Evolutionary conservation across 331 rosid genomes (phyloP).

Genomic region (Pyrus hybrid): DNA sequence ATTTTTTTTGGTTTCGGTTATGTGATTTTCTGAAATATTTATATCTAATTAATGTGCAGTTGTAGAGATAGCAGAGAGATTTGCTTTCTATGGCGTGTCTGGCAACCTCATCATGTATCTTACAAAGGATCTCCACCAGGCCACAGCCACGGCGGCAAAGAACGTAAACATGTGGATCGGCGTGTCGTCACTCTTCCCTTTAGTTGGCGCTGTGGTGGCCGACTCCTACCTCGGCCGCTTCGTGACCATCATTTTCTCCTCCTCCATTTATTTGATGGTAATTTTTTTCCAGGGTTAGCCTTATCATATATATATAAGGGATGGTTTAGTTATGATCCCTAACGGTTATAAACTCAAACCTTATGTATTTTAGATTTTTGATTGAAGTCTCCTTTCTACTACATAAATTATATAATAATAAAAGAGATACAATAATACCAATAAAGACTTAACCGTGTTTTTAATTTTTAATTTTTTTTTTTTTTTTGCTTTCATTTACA

Average conservation of each 20-base stretch:
- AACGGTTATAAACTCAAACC: no score
- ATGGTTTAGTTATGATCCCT: no score
- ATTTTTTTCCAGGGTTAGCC: neutral
- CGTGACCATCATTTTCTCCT: conserved; percentile 38
- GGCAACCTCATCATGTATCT: conserved; percentile 48
- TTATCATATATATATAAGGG: no score
- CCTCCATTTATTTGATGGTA: conserved; percentile 36
- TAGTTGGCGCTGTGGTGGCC: conserved; percentile 47
- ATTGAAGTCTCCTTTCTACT: no score
- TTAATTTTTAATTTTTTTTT: no score
- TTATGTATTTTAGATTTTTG: no score
- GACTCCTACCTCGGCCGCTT: conserved; percentile 60
- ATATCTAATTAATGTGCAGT: conserved; percentile 10
- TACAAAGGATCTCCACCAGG: conserved; percentile 30
- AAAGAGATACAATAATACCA: no score
- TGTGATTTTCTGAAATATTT: neutral
- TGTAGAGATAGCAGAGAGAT: conserved; percentile 53
- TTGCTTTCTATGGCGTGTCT: conserved; percentile 35
- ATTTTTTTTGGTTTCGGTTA: neutral
- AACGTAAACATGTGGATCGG: conserved; percentile 61
- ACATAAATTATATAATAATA: no score
- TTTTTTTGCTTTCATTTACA: no score
- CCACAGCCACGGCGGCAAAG: conserved; percentile 25
- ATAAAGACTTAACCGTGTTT: no score
- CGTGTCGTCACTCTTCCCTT: conserved; percentile 41